Evolutionary conservation across 169 alveolate genomes (phyloP).

Genomic region (Plasmodium berghei): DNA sequence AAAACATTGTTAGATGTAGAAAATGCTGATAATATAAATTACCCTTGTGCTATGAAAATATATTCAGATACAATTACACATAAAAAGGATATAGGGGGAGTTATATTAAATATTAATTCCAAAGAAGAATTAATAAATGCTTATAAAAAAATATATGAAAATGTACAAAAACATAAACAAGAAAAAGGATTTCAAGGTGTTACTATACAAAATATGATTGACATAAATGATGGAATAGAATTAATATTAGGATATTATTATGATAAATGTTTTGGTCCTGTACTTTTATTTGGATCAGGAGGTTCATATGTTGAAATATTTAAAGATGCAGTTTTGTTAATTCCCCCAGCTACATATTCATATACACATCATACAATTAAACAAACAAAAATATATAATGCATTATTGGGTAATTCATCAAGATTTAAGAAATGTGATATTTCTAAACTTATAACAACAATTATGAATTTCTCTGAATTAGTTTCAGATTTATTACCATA

Average conservation of each 20-base stretch:
- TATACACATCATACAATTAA: constrained; percentile 64
- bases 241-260: constrained; percentile 79
- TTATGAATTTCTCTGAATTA: constrained; percentile 65
- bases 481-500: constrained; percentile 55
- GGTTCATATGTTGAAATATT: constrained; percentile 86
- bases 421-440: constrained; percentile 63
- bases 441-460: constrained; percentile 39
- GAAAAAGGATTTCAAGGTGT: constrained; percentile 84
- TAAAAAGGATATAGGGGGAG: constrained; percentile 85
- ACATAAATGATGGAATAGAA: constrained; percentile 75
- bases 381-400: constrained; percentile 72
- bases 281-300: constrained; percentile 86
- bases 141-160: constrained; percentile 65
- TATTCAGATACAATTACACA: constrained; percentile 80
- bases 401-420: constrained; percentile 51
- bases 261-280: constrained; percentile 85
- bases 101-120: constrained; percentile 71
- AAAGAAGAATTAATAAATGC: constrained; percentile 72
- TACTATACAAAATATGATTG: constrained; percentile 80
- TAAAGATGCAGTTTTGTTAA: constrained; percentile 79
- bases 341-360: constrained; percentile 71
- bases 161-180: constrained; percentile 57
- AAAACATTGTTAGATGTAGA: constrained; percentile 64
- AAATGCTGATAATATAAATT: constrained; percentile 12
- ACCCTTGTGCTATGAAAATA: constrained; percentile 83